Base-by-base conservation (phyloP, 2,329 filamentous ascomycete genomes). In the Cadophora malorum region DNA sequence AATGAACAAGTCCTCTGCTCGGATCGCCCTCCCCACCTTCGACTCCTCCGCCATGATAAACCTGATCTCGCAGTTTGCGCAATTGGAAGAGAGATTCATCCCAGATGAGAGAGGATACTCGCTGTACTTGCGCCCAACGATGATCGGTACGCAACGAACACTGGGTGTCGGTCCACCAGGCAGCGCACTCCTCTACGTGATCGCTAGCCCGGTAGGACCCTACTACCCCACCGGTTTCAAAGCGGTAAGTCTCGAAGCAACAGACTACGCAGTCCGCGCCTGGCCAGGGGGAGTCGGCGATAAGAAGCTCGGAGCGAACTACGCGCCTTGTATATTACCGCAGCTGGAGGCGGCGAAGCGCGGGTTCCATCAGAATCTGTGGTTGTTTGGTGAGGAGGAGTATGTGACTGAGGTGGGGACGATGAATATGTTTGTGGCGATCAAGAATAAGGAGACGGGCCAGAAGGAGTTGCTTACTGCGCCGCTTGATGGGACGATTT, bases 201-300 rank as follows among this genome's bases (percentile, higher is more conserved):
- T 99, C 81, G 95, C 96, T 53, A 97, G 92, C 28, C 96, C 96
- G 68, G 96, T 99, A 16, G 96, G 96, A 0, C 96, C 96, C 1
- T 99, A 99, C 85, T 99, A 97, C 82, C 95, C 94, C 1, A 97
- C 95, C 1, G 96, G 96, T 69, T 98, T 99, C 89, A 98, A 98
- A 84, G 96, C 96, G 69, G 88, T 99, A 62, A 94, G 92, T 0
- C 87, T 99, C 65, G 96, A 98, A 83, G 96, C 96, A 31, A 98
- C 96, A 64, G 92, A 97, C 82, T 97, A 97, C 80, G 95, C 95
- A 65, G 94, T 97, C 70, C 93, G 96, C 73, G 96, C 96, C 67
- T 99, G 96, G 96, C 96, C 96, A 58, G 96, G 96, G 69, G 96
- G 96, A 78, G 95, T 97, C 38, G 96, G 96, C 75, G 94, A 98